phyloP scores from a whole-genome alignment of 139 green algal genomes.

The Volvox reticuliferus region DNA sequence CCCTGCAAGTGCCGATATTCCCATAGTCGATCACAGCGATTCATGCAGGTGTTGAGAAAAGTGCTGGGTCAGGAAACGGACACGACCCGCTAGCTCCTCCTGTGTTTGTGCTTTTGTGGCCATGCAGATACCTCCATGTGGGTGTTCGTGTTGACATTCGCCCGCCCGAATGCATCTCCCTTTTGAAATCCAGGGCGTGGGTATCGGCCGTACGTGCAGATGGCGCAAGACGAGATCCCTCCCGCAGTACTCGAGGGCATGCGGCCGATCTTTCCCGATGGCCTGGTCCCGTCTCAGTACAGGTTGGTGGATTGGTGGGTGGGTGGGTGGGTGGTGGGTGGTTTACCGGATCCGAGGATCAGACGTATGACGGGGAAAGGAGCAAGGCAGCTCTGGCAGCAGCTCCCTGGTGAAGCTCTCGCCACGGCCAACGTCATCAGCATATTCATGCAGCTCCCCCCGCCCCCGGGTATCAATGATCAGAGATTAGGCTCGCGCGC shows the following conservation, averaged over 20 bases:
- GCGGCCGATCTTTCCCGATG: not conserved
- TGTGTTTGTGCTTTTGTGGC: not conserved
- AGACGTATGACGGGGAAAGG: not conserved
- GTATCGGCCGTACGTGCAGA: not conserved
- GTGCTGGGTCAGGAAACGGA: not conserved
- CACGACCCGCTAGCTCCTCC: too few species aligned
- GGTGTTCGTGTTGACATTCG: not conserved
- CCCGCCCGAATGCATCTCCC: not conserved
- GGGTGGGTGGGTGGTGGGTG: not conserved
- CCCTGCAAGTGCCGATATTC: too few species aligned
- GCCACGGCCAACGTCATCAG: too few species aligned
- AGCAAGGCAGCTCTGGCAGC: not conserved
- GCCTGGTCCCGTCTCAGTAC: not conserved
- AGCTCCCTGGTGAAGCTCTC: not conserved
- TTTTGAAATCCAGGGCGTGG: not conserved
- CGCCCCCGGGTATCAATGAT: too few species aligned
- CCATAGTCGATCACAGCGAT: too few species aligned
- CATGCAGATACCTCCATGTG: not conserved
- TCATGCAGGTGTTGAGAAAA: not conserved
- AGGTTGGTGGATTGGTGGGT: not conserved
- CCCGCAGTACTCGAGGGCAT: not conserved
- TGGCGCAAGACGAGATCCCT: not conserved
- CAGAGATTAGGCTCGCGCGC: too few species aligned
- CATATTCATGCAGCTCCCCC: too few species aligned
- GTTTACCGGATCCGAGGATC: not conserved